Base-by-base conservation (phyloP, 257 asterid species). In the Pogostemon cablin region DNA sequence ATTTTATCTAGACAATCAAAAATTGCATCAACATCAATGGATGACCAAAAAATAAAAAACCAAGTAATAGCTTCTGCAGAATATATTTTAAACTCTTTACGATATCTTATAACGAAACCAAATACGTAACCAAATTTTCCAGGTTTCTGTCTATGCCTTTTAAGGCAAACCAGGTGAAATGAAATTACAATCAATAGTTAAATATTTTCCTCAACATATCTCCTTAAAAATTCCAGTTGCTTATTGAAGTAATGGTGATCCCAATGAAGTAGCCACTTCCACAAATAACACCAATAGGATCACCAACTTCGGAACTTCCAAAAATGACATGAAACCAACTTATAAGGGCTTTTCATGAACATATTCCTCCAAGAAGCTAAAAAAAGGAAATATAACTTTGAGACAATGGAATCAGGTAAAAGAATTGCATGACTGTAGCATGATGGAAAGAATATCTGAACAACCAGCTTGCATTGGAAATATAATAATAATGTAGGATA, bases 271-370 rank as follows among this genome's bases (percentile, higher is more conserved):
- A 53, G 6, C 47, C 50, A 63, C 44, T 63, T 17, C 46, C 48
- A 35, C 7, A 2, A 9, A 42, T 55, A 41, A 34, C 49, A 58
- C 52, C 49, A 50, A n/a, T 62, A 41, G 50, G 64, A 68, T 68
- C 17, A 58, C 49, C 59, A 43, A 25, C 60, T 15, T 15, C 15
- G 15, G 15, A 15, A 15, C 15, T 44, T 62, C 39, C 44, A 32
- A 44, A 75, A 35, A 46, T 38, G 48, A 70, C 57, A 43, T 20
- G 48, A 38, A 40, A 69, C 40, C 34, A 53, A 40, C 17, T 32
- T 54, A 7, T 62, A 57, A 34, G 76, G n/a, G 37, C 38, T 71
- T 46, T 25, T 63, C 76, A 54, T 55, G 40, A 3, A 25, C 42
- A 10, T 50, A 34, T 35, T 54, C 15, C 53, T 11, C 39, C 44